Percentiles rank a stretch among this genome's conserved stretches.
Evolutionary conservation across 2,329 filamentous ascomycete genomes (phyloP).

Genomic region (Fragosphaeria purpurea): DNA sequence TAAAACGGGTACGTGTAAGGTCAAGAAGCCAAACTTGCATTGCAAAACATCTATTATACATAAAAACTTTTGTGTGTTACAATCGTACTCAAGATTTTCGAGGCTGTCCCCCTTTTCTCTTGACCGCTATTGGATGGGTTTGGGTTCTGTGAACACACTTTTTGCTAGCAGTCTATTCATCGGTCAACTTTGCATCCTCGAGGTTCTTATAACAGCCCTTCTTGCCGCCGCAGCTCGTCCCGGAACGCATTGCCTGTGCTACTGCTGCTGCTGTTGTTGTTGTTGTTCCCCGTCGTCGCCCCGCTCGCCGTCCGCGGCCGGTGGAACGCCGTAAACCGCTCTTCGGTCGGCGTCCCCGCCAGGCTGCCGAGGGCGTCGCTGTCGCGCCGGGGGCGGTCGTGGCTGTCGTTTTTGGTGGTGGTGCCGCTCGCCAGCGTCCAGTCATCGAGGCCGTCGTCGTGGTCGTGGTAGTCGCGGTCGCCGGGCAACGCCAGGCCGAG

Average conservation of each 20-base stretch:
- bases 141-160: too few relatives aligned
- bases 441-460: neutral
- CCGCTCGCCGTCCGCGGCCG: conserved; percentile 17
- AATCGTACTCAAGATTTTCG: too few relatives aligned
- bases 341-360: conserved; percentile 35
- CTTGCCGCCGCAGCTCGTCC: conserved; percentile 40
- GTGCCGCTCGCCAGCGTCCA: conserved; percentile 5
- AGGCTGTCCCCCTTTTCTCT: too few relatives aligned
- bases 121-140: too few relatives aligned
- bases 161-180: too few relatives aligned
- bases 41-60: too few relatives aligned
- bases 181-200: too few relatives aligned
- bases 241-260: conserved; percentile 33
- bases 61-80: too few relatives aligned
- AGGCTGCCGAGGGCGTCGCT: conserved; percentile 41
- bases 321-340: conserved; percentile 26
- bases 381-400: conserved; percentile 25
- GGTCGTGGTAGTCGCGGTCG: conserved; percentile 8
- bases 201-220: conserved; percentile 14
- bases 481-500: conserved; percentile 10
- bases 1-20: too few relatives aligned
- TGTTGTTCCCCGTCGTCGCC: neutral
- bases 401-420: too few relatives aligned
- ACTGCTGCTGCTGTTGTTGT: neutral
- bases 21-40: too few relatives aligned